Conservation (phyloP, 257 asterid species). For the Thymus quinquecostatus region DNA sequence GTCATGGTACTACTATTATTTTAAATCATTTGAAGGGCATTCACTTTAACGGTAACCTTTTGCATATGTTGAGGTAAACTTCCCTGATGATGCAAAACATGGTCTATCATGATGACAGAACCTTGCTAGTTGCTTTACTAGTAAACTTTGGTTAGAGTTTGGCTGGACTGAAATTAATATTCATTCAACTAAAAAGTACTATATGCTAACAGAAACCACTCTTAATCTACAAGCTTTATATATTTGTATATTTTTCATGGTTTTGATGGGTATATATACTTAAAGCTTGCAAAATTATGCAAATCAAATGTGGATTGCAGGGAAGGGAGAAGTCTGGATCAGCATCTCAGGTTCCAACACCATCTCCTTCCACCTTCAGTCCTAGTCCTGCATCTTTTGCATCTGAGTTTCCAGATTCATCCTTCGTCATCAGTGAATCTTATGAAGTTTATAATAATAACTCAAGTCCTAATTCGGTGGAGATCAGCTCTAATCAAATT, state of each 20-base stretch:
- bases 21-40: conserved; percentile 18
- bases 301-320: conserved; percentile 42
- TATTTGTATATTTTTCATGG: no score
- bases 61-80: conserved; percentile 24
- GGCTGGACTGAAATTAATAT: conserved; percentile 20
- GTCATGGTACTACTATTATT: conserved; percentile 21
- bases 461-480: conserved; percentile 71
- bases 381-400: conserved; percentile 57
- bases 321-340: conserved; percentile 57
- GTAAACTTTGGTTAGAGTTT: conserved; percentile 1
- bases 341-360: conserved; percentile 51
- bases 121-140: conserved; percentile 8
- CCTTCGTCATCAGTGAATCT: conserved; percentile 56
- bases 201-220: conserved; percentile 20
- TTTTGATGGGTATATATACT: not conserved
- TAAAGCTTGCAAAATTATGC: conserved; percentile 21
- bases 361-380: conserved; percentile 52
- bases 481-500: conserved; percentile 58
- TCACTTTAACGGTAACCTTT: conserved; percentile 17
- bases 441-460: conserved; percentile 45
- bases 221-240: no score
- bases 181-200: not conserved
- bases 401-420: conserved; percentile 54
- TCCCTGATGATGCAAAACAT: conserved; percentile 17
- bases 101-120: conserved; percentile 14